phyloP scores from a whole-genome alignment of 352 stramenopile genomes.

The Phytophthora brassicae region DNA sequence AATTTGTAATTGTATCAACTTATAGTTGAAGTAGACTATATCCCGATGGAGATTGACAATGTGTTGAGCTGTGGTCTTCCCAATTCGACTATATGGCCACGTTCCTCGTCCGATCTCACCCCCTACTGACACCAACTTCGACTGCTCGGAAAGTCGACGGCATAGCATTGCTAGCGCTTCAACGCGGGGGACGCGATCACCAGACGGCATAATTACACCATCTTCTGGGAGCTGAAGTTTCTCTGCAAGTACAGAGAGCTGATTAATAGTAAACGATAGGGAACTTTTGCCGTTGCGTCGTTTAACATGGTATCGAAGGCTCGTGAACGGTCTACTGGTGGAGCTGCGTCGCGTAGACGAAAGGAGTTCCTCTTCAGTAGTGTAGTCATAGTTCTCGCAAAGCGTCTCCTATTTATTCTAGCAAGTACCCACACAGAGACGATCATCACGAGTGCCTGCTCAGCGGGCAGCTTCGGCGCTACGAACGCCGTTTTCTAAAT shows the following conservation, averaged over 20 bases:
- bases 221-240: neutral
- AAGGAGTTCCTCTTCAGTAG: neutral
- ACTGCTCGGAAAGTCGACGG: neutral
- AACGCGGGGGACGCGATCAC: neutral
- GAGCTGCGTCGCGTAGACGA: neutral
- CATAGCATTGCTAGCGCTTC: slow-evolving; percentile 2
- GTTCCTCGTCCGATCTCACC: slow-evolving; percentile 2
- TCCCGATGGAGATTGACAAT: neutral
- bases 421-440: neutral
- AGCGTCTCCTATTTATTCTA: neutral
- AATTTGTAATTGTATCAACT: neutral
- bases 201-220: neutral
- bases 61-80: neutral
- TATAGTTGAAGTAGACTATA: neutral
- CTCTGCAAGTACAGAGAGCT: neutral
- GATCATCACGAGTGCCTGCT: neutral
- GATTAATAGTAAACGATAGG: neutral
- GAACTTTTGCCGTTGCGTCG: neutral
- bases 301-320: neutral
- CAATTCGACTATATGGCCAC: neutral
- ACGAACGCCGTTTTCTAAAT: neutral
- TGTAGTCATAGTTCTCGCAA: neutral
- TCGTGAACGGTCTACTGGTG: neutral
- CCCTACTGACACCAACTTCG: slow-evolving; percentile 7
- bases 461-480: neutral